Percentiles rank a stretch among this genome's conserved stretches.
Evolutionary conservation across 2,329 filamentous ascomycete genomes (phyloP).

Genomic region (Chaetomium globosum): DNA sequence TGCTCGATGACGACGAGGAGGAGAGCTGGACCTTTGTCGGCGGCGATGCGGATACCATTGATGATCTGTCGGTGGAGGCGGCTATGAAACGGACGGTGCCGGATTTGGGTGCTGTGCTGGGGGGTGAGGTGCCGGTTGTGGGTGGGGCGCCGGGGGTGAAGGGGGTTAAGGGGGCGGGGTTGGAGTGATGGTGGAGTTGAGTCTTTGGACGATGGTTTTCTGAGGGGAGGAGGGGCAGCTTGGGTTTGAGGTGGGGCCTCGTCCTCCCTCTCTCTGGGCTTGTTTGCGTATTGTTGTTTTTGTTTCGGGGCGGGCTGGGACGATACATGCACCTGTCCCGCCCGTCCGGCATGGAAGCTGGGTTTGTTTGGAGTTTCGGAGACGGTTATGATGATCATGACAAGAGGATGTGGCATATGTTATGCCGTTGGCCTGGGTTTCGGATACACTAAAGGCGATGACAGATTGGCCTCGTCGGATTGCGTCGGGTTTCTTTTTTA

Average conservation of each 20-base stretch:
- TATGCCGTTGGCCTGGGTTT: background rate
- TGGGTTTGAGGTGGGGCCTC: too few species aligned
- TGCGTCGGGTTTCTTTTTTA: background rate
- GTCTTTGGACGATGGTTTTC: background rate
- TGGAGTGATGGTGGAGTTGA: background rate
- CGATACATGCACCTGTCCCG: background rate
- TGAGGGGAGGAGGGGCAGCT: background rate
- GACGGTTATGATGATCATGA: slow-evolving; percentile 4
- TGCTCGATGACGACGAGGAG: slow-evolving; percentile 62
- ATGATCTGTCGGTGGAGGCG: slow-evolving; percentile 41
- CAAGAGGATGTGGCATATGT: background rate
- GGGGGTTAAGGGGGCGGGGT: background rate
- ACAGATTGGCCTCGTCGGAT: slow-evolving; percentile 6
- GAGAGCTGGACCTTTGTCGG: slow-evolving; percentile 93
- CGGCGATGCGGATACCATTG: slow-evolving; percentile 51
- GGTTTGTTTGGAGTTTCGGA: background rate
- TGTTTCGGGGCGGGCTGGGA: background rate
- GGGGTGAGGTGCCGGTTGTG: slow-evolving; percentile 22
- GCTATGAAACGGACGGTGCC: slow-evolving; percentile 26
- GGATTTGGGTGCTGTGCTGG: slow-evolving; percentile 32
- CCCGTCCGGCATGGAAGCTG: background rate
- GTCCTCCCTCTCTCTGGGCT: background rate
- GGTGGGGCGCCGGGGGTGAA: too few species aligned
- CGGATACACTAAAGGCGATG: background rate
- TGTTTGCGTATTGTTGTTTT: background rate